A percentile compares a stretch with the other conserved stretches of the same genome.
Conservation (phyloP, 2,329 filamentous ascomycete genomes). For the Aspergillus aculeatus region DNA sequence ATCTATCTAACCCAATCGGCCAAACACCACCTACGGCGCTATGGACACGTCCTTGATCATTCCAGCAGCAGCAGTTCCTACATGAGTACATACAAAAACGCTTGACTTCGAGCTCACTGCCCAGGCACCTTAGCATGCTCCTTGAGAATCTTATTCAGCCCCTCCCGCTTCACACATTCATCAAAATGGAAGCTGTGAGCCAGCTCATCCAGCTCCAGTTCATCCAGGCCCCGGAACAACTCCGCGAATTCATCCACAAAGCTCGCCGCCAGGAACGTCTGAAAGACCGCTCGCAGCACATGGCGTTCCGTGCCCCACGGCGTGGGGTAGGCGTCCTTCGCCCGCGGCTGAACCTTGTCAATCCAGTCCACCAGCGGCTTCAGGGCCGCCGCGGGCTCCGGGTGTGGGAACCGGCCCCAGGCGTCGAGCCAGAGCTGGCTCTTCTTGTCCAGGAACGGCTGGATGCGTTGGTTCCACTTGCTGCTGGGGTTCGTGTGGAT, state of each 20-base stretch:
- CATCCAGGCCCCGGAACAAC: conserved; percentile 50
- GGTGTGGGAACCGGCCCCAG: conserved; percentile 50
- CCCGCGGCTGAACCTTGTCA: conserved; percentile 43
- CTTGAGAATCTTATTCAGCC: conserved; percentile 52
- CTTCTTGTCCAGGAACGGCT: conserved; percentile 58
- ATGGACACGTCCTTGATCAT: conserved; percentile 7
- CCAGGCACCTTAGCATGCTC: conserved; percentile 37
- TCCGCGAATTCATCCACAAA: conserved; percentile 56
- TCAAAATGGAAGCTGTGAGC: conserved; percentile 54
- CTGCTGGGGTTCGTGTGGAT: conserved; percentile 49
- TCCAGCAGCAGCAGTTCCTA: background rate
- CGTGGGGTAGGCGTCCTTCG: conserved; percentile 47
- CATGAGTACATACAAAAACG: background rate
- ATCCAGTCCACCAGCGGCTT: conserved; percentile 48
- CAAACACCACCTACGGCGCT: background rate
- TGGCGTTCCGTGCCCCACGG: conserved; percentile 54
- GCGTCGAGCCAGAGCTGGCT: conserved; percentile 53
- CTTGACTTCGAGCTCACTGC: background rate
- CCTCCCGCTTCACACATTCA: conserved; percentile 11
- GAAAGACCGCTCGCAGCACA: conserved; percentile 46
- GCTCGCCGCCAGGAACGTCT: conserved; percentile 47
- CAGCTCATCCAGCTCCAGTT: background rate
- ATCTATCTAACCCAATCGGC: background rate
- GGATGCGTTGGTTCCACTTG: conserved; percentile 52
- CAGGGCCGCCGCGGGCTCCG: conserved; percentile 46